These are phyloP conservation scores for Ceratobasidium sp. DNA, from an alignment of 1,284 basidiomycete genomes.

Conservation along the genomic window DNA sequence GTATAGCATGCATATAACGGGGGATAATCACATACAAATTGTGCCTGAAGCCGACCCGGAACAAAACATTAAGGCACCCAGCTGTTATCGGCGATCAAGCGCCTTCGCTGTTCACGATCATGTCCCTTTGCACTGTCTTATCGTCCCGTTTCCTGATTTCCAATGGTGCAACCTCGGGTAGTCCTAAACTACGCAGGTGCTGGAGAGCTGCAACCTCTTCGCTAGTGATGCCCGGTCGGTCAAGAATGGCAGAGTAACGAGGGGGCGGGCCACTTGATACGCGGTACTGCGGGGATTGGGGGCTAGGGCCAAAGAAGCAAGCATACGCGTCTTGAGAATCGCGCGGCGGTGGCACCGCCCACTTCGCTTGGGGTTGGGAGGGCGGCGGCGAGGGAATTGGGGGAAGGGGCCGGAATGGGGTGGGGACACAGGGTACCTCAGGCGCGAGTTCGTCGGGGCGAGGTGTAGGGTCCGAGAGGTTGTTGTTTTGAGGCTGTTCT, in stretches of 20 bases:
- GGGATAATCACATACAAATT: background rate
- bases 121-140: background rate
- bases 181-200: background rate
- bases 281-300: background rate
- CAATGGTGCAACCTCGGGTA: constrained; percentile 20
- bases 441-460: background rate
- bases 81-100: background rate
- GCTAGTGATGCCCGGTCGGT: background rate
- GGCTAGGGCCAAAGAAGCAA: constrained; percentile 25
- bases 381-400: background rate
- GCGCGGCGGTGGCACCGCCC: background rate
- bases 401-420: constrained; percentile 12
- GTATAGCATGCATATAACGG: background rate
- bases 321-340: constrained; percentile 34
- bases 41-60: background rate
- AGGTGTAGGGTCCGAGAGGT: background rate
- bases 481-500: background rate
- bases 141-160: constrained; percentile 16
- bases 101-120: background rate
- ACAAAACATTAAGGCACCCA: too few species aligned
- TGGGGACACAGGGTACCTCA: background rate
- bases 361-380: background rate
- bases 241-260: constrained; percentile 20
- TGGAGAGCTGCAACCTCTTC: background rate
- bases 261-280: constrained; percentile 11